phyloP scores from a whole-genome alignment of 1,284 basidiomycete genomes.

The Cryptococcus sp. region DNA sequence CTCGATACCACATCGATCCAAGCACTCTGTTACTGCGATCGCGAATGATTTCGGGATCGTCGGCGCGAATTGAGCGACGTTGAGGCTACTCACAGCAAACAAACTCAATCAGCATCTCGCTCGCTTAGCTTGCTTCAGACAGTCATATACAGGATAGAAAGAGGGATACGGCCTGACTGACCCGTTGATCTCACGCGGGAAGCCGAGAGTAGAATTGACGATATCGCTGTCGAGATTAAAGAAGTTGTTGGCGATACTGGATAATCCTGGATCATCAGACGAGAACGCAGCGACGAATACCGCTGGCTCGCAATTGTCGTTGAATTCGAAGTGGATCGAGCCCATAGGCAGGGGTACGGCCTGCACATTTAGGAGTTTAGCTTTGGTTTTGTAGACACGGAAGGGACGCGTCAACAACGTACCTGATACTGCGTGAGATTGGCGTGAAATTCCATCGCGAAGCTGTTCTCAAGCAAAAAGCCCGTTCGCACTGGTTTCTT shows the following conservation, averaged over 20 bases:
- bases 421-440: slow-evolving; percentile 6
- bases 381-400: background rate
- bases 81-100: background rate
- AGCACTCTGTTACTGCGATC: slow-evolving; percentile 3
- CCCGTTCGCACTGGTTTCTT: slow-evolving; percentile 1
- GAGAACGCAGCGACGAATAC: slow-evolving; percentile 11
- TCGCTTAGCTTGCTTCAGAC: too few relatives aligned
- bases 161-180: background rate
- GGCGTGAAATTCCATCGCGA: slow-evolving; percentile 5
- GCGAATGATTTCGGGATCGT: slow-evolving; percentile 3
- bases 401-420: background rate
- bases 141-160: background rate
- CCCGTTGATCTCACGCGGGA: slow-evolving; percentile 6
- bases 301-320: slow-evolving; percentile 12
- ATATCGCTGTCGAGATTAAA: slow-evolving; percentile 10
- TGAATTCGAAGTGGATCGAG: slow-evolving; percentile 14
- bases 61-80: slow-evolving; percentile 1
- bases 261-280: slow-evolving; percentile 11
- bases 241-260: slow-evolving; percentile 8
- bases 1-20: slow-evolving; percentile 2
- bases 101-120: background rate
- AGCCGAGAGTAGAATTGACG: slow-evolving; percentile 9
- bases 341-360: slow-evolving; percentile 7
- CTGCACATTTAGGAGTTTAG: background rate
- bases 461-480: slow-evolving; percentile 6